Percentiles rank a stretch among this genome's conserved stretches.
These are phyloP conservation scores for Medicago lupulina DNA, from an alignment of 306 rosid species.

Conservation along the genomic window DNA sequence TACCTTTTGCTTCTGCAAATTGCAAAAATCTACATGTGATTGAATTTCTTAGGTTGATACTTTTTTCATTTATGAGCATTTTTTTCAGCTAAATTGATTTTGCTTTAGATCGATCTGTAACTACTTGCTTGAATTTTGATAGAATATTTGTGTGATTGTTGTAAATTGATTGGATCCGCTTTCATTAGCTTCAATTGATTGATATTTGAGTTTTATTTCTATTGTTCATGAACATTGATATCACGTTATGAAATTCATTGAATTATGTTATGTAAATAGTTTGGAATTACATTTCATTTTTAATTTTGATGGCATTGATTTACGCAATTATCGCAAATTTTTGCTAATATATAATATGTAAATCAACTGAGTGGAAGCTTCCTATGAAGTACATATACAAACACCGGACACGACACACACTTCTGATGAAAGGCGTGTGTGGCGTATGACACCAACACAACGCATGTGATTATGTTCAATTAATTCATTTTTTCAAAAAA, in stretches of 20 bases:
- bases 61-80: neutral
- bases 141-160: constrained; percentile 33
- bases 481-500: no score
- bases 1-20: neutral
- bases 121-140: constrained; percentile 35
- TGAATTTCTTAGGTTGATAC: neutral
- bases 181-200: constrained; percentile 26
- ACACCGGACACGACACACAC: no score
- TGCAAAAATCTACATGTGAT: neutral
- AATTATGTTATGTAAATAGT: constrained; percentile 23
- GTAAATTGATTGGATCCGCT: constrained; percentile 41
- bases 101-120: constrained; percentile 43
- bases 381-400: no score
- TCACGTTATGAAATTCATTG: no score
- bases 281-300: neutral
- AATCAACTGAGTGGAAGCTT: constrained; percentile 19
- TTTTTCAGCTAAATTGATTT: constrained; percentile 9
- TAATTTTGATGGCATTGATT: neutral
- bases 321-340: constrained; percentile 1
- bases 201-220: constrained; percentile 32
- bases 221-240: no score
- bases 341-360: constrained; percentile 19
- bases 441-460: no score
- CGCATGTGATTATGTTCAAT: no score
- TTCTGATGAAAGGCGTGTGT: no score